Evolutionary conservation across 495 filamentous ascomycete genomes (phyloP).

Genomic region (Aspergillus homomorphus): DNA sequence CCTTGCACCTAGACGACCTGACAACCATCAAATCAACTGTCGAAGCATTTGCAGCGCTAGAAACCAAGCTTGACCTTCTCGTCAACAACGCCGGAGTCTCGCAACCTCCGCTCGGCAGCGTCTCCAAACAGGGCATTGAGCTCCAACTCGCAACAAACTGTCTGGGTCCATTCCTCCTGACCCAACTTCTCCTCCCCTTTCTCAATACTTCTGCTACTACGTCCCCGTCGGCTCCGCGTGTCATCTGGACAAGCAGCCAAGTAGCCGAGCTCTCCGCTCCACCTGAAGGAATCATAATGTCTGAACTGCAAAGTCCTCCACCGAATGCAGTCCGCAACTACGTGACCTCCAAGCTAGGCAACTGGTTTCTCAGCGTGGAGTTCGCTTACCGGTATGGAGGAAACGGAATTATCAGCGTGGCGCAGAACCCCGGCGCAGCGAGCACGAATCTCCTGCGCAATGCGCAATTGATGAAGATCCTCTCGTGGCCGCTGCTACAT

Average conservation of each 20-base stretch:
- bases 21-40: conserved; percentile 47
- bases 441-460: conserved; percentile 30
- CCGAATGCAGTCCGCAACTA: conserved; percentile 26
- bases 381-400: conserved; percentile 24
- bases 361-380: conserved; percentile 35
- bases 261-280: conserved; percentile 25
- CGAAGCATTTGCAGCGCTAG: conserved; percentile 33
- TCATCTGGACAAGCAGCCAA: conserved; percentile 31
- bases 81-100: conserved; percentile 56
- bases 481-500: conserved; percentile 27
- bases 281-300: conserved; percentile 21
- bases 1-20: conserved; percentile 49
- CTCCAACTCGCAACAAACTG: conserved; percentile 40
- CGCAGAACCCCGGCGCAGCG: conserved; percentile 42
- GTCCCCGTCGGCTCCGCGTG: conserved; percentile 18
- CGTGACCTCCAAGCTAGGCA: conserved; percentile 38
- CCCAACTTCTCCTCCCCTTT: conserved; percentile 29
- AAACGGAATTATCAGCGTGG: conserved; percentile 35
- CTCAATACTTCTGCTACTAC: conserved; percentile 13
- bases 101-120: conserved; percentile 24
- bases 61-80: conserved; percentile 49
- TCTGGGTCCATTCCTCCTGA: conserved; percentile 35
- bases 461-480: conserved; percentile 12
- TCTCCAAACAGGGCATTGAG: conserved; percentile 36
- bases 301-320: conserved; percentile 19